Evolutionary conservation across 306 rosid species (phyloP).

Genomic region (Cicer judaicum): DNA sequence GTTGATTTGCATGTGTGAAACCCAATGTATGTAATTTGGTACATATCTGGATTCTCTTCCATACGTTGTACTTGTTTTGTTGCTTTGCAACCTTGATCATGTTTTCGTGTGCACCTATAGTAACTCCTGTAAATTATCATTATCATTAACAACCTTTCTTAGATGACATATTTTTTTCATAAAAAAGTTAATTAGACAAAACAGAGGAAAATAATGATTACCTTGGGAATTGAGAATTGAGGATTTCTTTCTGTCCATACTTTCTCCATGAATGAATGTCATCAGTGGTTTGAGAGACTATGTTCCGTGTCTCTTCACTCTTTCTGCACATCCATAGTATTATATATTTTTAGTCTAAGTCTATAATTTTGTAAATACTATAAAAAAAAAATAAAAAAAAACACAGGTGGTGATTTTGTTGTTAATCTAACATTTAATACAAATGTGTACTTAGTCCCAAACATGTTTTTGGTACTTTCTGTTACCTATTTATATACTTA

Average conservation of each 20-base stretch:
- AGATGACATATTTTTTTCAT: background rate
- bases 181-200: background rate
- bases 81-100: conserved; percentile 71
- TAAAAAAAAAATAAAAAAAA: no score
- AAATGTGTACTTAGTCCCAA: no score
- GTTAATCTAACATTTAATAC: no score
- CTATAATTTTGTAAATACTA: no score
- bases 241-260: conserved; percentile 89
- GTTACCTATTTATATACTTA: no score
- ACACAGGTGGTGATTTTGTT: no score
- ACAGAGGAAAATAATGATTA: conserved; percentile 38
- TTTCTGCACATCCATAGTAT: conserved; percentile 51
- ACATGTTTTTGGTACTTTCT: no score
- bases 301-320: conserved; percentile 48
- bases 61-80: conserved; percentile 68
- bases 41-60: conserved; percentile 55
- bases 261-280: conserved; percentile 82
- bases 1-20: conserved; percentile 67
- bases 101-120: conserved; percentile 71
- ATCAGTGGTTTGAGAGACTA: conserved; percentile 41
- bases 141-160: background rate
- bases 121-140: conserved; percentile 66
- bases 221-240: conserved; percentile 78
- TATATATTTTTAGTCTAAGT: no score
- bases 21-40: conserved; percentile 69